phyloP scores from a whole-genome alignment of 768 basidiomycete species.

The Auricularia sp. region DNA sequence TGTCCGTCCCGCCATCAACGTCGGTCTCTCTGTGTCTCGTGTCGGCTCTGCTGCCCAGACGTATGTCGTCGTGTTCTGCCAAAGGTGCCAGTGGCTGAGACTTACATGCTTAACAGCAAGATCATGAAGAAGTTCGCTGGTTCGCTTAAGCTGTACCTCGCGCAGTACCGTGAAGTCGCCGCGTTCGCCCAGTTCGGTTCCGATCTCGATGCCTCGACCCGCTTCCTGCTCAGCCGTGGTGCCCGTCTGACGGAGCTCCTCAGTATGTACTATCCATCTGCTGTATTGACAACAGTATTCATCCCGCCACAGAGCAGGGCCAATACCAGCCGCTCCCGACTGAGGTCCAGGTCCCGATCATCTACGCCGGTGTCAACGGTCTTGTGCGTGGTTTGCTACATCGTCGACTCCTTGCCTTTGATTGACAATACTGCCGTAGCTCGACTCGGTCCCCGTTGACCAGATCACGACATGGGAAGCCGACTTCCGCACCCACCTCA shows the following conservation, averaged over 20 bases:
- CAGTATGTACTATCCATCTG: conserved; percentile 38
- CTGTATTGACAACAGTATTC: not conserved
- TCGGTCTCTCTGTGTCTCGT: conserved; percentile 99
- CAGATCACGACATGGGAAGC: conserved; percentile 89
- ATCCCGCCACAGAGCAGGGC: conserved; percentile 66
- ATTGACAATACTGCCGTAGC: conserved; percentile 29
- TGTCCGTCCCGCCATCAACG: conserved; percentile 98
- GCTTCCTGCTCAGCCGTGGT: conserved; percentile 96
- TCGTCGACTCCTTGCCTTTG: not conserved
- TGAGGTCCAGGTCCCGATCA: conserved; percentile 96
- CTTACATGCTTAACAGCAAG: conserved; percentile 41
- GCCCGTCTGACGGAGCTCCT: conserved; percentile 95
- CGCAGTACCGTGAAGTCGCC: conserved; percentile 99
- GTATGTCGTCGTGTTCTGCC: conserved; percentile 39
- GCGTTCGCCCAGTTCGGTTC: conserved; percentile 99
- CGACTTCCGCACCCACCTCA: conserved; percentile 83
- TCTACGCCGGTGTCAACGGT: conserved; percentile 99
- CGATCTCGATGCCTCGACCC: conserved; percentile 97
- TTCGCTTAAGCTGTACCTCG: conserved; percentile 98
- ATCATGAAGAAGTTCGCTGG: conserved; percentile 99
- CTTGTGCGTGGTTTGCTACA: conserved; percentile 44
- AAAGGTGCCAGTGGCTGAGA: not conserved
- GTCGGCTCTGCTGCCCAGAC: conserved; percentile 99
- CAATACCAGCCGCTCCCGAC: conserved; percentile 93
- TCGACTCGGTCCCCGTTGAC: conserved; percentile 92